phyloP scores from a whole-genome alignment of 441 rosid species.

The Arabidopsis lyrata region DNA sequence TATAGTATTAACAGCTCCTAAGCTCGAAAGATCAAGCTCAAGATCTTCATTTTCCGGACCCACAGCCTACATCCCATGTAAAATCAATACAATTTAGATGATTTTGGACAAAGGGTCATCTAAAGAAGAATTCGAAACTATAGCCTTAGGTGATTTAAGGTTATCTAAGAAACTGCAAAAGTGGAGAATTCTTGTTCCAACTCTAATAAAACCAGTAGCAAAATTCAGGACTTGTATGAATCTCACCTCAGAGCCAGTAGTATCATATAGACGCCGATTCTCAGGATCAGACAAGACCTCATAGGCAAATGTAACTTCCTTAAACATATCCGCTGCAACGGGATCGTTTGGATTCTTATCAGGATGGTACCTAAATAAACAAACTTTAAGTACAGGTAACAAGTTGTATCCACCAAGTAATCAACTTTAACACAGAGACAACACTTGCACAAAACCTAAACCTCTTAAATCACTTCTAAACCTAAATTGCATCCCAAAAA shows the following conservation, averaged over 20 bases:
- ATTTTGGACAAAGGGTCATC: not conserved
- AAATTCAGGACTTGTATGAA: conserved; percentile 16
- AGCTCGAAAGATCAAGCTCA: conserved; percentile 94
- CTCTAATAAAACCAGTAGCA: not conserved
- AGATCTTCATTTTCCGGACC: conserved; percentile 81
- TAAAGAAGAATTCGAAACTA: not conserved
- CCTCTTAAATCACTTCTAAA: not conserved
- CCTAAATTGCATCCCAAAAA: not conserved
- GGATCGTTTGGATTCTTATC: conserved; percentile 93
- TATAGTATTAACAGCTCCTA: conserved; percentile 93
- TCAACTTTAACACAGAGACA: not conserved
- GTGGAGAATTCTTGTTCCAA: conserved; percentile 3
- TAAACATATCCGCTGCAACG: conserved; percentile 85
- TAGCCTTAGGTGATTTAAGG: not conserved
- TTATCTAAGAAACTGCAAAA: not conserved
- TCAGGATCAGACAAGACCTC: conserved; percentile 87
- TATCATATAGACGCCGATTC: conserved; percentile 79
- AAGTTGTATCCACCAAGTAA: conserved; percentile 16
- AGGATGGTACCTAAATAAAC: conserved; percentile 82
- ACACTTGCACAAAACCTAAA: not conserved
- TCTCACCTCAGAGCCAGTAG: conserved; percentile 89
- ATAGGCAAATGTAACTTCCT: conserved; percentile 90
- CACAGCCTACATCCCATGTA: conserved; percentile 56
- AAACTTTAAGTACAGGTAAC: conserved; percentile 15
- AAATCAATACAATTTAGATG: not conserved